phyloP scores from a whole-genome alignment of 1,139 yeast species.

The Ogataea hybrid region DNA sequence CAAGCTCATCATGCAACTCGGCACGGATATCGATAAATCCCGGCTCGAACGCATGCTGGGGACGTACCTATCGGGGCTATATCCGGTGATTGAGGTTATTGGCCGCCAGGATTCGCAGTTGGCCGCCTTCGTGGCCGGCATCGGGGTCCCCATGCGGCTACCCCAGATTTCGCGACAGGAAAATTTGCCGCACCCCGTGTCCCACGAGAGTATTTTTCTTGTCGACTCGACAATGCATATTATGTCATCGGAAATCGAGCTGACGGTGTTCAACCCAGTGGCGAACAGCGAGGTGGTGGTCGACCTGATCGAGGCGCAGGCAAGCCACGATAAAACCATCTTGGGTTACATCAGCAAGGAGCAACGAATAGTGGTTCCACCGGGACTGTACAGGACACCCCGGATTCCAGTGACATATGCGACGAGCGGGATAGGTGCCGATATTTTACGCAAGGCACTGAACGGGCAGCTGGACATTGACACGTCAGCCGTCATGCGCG shows the following conservation, averaged over 20 bases:
- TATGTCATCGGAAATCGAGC: conserved; percentile 49
- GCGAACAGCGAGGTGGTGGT: conserved; percentile 41
- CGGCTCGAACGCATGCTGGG: conserved; percentile 33
- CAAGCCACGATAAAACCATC: conserved; percentile 42
- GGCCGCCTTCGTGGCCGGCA: conserved; percentile 22
- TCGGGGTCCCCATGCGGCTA: conserved; percentile 23
- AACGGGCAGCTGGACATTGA: conserved; percentile 50
- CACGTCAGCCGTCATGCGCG: conserved; percentile 41
- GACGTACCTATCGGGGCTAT: conserved; percentile 32
- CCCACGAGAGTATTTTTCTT: conserved; percentile 34
- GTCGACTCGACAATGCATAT: conserved; percentile 50
- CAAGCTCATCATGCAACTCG: conserved; percentile 12
- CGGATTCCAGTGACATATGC: conserved; percentile 47
- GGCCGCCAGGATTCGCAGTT: conserved; percentile 26
- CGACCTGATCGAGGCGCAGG: conserved; percentile 43
- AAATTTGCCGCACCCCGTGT: not conserved
- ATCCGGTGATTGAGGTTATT: conserved; percentile 21
- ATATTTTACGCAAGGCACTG: conserved; percentile 45
- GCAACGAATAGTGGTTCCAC: conserved; percentile 41
- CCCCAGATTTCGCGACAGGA: conserved; percentile 24
- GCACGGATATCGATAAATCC: conserved; percentile 15
- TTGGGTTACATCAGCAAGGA: conserved; percentile 44
- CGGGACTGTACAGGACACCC: conserved; percentile 50
- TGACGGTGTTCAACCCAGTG: conserved; percentile 52
- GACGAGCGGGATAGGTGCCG: conserved; percentile 45